Conservation (phyloP, 1,139 yeast species). For the Kodamaea plutei region DNA sequence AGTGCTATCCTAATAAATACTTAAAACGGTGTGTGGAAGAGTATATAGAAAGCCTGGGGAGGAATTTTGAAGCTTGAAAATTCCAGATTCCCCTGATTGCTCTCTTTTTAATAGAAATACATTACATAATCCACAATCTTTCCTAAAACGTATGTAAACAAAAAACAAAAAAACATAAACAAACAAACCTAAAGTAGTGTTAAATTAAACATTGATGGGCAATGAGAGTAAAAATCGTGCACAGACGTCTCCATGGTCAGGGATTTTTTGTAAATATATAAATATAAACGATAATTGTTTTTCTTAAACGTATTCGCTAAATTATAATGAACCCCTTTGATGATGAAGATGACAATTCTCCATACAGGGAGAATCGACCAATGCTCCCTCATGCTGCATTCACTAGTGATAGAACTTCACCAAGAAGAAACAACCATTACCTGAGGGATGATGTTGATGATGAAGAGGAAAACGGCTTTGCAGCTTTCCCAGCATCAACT, state of each 20-base stretch:
- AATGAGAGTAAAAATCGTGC: no score
- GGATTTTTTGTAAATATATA: no score
- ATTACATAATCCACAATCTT: no score
- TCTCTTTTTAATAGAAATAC: no score
- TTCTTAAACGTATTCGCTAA: no score
- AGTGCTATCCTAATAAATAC: constrained; percentile 18
- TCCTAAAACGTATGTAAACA: no score
- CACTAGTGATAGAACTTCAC: constrained; percentile 37
- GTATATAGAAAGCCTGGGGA: constrained; percentile 4
- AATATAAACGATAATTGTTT: no score
- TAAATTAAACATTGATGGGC: no score
- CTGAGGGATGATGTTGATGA: constrained; percentile 19
- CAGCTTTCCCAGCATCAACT: constrained; percentile 28
- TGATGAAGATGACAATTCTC: constrained; percentile 30
- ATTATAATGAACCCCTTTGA: constrained; percentile 29
- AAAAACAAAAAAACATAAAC: constrained; percentile 1
- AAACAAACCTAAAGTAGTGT: not conserved
- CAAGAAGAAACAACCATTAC: constrained; percentile 31
- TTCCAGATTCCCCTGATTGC: no score
- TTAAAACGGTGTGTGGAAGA: constrained; percentile 15
- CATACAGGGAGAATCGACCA: constrained; percentile 31
- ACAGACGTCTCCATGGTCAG: no score
- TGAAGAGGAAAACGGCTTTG: constrained; percentile 23
- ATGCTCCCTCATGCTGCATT: constrained; percentile 40
- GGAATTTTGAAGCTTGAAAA: no score